These are phyloP conservation scores for Fusarium succisae DNA, from an alignment of 2,329 filamentous ascomycete genomes.

Conservation along the genomic window DNA sequence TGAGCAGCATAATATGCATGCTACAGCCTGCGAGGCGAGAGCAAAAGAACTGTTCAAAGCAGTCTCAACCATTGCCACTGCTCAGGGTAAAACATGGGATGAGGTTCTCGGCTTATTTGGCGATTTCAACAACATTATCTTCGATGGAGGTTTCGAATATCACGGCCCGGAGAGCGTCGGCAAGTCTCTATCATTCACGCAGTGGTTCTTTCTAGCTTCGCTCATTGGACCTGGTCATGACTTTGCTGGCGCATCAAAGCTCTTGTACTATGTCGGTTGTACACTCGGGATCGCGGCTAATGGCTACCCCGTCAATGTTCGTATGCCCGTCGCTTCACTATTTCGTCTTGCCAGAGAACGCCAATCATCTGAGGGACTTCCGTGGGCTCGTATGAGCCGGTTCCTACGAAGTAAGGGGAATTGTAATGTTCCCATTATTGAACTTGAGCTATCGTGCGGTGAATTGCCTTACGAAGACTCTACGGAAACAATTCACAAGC, in stretches of 20 bases:
- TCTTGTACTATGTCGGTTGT: neutral
- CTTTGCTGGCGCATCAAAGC: neutral
- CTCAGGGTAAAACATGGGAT: neutral
- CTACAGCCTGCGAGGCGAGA: neutral
- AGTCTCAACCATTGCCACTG: accelerated
- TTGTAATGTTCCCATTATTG: neutral
- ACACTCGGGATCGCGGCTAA: neutral
- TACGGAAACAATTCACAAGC: neutral
- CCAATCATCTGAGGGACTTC: neutral
- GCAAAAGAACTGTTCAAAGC: neutral
- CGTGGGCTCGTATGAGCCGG: neutral
- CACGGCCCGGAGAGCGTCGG: neutral
- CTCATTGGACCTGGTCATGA: neutral
- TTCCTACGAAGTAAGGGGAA: neutral
- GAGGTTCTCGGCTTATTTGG: neutral
- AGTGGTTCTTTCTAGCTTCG: neutral
- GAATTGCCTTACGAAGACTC: neutral
- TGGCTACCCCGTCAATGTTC: neutral
- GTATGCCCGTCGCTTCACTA: neutral
- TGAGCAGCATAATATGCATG: neutral
- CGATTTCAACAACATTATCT: neutral
- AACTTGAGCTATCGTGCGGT: neutral
- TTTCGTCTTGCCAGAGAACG: neutral
- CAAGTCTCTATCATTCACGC: neutral
- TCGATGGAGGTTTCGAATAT: neutral